Evolutionary conservation across 495 filamentous ascomycete genomes (phyloP), one percentile per base, ranked within the genome.

Genomic region (Podospora pseudocomata): DNA sequence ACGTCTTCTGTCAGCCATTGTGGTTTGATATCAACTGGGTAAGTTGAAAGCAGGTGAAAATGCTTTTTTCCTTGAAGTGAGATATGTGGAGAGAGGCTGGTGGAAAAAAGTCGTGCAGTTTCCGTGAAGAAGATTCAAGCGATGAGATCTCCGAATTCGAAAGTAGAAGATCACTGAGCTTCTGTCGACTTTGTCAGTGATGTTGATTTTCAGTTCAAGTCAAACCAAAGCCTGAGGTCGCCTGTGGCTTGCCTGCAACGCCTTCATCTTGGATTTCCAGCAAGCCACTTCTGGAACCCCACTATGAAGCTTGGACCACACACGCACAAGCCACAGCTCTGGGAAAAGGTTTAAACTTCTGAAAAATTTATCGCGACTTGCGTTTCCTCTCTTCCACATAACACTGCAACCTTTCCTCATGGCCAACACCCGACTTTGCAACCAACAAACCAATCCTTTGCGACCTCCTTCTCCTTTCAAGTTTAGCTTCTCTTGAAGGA

Each of bases 1-100:
- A 68, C 95, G 88, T 80, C 94, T 89, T 78, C 95, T 86, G 77
- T 99, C 95, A 65, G 89, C 83, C 91, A 94, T 94, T 27, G 62
- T 70, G 67, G 60, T 18, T 49, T 49, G 39, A 49, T 49, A 49
- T 49, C 39, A 49, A 16, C 39, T 2, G 39, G 2, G 39, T 49
- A 49, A 49, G 15, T 11, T 16, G 39, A 3, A 3, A 49, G 15
- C 13, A 49, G 15, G 9, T 49, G 39, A 49, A 49, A 49, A 49
- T 49, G 39, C 39, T 18, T 49, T 49, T 49, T 18, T 23, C 23
- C 23, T 11, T 49, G 9, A 11, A 49, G 39, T 49, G 39, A 49
- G 39, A 11, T 49, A 11, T 49, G 9, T 11, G 9, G 9, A 49
- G 39, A 49, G 39, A 18, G 39, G 3, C 15, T 49, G 39, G 39